Evolutionary conservation across 352 stramenopile species (phyloP).

Genomic region (Phytophthora quininea): DNA sequence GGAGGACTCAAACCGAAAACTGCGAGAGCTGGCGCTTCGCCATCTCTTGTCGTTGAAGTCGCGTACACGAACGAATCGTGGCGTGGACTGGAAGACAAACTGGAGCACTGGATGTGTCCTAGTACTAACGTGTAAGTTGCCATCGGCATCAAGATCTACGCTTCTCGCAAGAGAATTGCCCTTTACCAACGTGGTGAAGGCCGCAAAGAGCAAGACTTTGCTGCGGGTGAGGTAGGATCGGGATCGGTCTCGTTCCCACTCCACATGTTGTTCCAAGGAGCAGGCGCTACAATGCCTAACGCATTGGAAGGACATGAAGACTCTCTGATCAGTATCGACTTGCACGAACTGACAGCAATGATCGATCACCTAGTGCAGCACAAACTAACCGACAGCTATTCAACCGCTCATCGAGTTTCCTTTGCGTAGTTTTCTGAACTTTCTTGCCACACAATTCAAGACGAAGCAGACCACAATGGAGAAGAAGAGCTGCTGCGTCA

Average conservation of each 20-base stretch:
- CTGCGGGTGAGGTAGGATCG: background rate
- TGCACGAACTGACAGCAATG: background rate
- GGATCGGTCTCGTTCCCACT: background rate
- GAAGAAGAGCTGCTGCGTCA: background rate
- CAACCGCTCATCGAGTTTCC: no score
- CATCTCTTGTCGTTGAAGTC: conserved; percentile 14
- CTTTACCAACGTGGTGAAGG: background rate
- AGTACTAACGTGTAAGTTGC: conserved; percentile 16
- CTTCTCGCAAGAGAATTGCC: conserved; percentile 10
- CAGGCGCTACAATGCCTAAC: background rate
- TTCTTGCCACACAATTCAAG: no score
- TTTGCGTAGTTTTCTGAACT: no score
- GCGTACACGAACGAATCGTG: conserved; percentile 18
- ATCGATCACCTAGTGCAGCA: background rate
- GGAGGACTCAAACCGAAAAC: conserved; percentile 5
- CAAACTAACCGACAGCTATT: no score
- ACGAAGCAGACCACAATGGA: background rate
- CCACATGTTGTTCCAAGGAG: background rate
- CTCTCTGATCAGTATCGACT: background rate
- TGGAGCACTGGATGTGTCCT: conserved; percentile 25
- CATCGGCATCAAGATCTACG: conserved; percentile 14
- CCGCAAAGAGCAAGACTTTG: background rate
- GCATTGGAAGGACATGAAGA: background rate
- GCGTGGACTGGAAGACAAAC: conserved; percentile 16
- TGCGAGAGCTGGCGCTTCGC: background rate